Percentiles rank a stretch among this genome's conserved stretches.
phyloP scores from a whole-genome alignment of 2,329 filamentous ascomycete species.

The Sarocladiaceae sp. region DNA sequence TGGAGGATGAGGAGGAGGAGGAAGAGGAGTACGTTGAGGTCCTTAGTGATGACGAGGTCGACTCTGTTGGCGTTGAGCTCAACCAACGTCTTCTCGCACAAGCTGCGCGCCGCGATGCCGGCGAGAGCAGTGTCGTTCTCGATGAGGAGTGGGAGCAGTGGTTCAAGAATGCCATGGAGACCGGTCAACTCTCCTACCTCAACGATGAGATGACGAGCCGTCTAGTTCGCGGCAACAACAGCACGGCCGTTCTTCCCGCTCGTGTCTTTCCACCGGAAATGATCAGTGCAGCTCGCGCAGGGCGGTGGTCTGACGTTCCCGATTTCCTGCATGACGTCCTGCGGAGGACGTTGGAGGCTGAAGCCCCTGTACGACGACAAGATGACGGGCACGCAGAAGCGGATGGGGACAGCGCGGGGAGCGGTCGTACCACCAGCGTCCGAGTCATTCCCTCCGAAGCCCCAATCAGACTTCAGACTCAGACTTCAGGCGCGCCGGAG shows the following conservation, averaged over 20 bases:
- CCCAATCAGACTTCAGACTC: background rate
- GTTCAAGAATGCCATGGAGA: slow-evolving; percentile 63
- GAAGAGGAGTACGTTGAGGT: slow-evolving; percentile 5
- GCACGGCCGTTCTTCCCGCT: slow-evolving; percentile 17
- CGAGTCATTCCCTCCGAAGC: background rate
- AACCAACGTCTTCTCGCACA: slow-evolving; percentile 61
- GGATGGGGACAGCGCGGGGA: background rate
- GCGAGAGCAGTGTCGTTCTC: slow-evolving; percentile 50
- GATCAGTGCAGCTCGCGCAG: slow-evolving; percentile 47
- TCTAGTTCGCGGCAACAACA: background rate
- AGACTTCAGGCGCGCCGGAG: background rate
- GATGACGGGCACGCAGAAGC: background rate
- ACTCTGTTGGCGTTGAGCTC: slow-evolving; percentile 50
- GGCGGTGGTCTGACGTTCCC: slow-evolving; percentile 53
- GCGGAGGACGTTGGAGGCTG: slow-evolving; percentile 37
- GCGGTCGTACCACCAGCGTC: background rate
- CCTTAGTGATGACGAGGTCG: slow-evolving; percentile 16
- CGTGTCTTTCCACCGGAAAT: slow-evolving; percentile 44
- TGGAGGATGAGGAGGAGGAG: slow-evolving; percentile 40
- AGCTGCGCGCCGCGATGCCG: slow-evolving; percentile 56
- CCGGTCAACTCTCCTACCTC: slow-evolving; percentile 47
- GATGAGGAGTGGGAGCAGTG: slow-evolving; percentile 72
- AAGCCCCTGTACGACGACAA: slow-evolving; percentile 16
- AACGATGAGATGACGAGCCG: slow-evolving; percentile 15
- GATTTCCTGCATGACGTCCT: slow-evolving; percentile 48